phyloP scores from a whole-genome alignment of 2,329 filamentous ascomycete genomes.

The Lachnellula hyalina region DNA sequence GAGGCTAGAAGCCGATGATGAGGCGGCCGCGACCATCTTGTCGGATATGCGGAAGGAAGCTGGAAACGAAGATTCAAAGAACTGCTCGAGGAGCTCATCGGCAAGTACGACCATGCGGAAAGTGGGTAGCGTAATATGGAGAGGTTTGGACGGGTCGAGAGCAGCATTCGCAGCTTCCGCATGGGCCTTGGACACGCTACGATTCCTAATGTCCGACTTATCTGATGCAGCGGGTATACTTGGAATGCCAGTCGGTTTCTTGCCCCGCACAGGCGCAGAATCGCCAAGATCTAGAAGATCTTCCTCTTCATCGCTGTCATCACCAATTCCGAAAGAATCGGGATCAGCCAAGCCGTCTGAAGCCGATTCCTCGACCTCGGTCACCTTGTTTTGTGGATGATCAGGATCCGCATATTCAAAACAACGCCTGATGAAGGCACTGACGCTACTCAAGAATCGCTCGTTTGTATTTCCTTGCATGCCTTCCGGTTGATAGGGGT shows the following conservation, averaged over 20 bases:
- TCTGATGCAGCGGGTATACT: slow-evolving; percentile 16
- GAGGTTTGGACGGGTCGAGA: slow-evolving; percentile 84
- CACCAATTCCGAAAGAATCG: slow-evolving; percentile 68
- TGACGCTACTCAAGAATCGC: slow-evolving; percentile 85
- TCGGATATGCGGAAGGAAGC: slow-evolving; percentile 87
- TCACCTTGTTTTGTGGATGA: slow-evolving; percentile 56
- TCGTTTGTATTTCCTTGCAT: slow-evolving; percentile 67
- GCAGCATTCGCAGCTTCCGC: slow-evolving; percentile 81
- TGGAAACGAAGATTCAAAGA: slow-evolving; percentile 95
- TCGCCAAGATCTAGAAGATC: slow-evolving; percentile 57
- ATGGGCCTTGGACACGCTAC: slow-evolving; percentile 55
- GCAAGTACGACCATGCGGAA: slow-evolving; percentile 98
- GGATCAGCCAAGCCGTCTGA: slow-evolving; percentile 32
- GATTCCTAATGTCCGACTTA: slow-evolving; percentile 11
- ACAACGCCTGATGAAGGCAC: slow-evolving; percentile 90
- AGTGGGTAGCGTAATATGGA: slow-evolving; percentile 93
- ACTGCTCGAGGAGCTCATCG: slow-evolving; percentile 91
- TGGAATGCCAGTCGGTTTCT: slow-evolving; percentile 24
- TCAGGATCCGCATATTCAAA: slow-evolving; percentile 98
- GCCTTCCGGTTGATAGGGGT: slow-evolving; percentile 29
- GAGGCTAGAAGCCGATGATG: slow-evolving; percentile 60
- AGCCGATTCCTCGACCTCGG: slow-evolving; percentile 29
- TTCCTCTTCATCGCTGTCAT: slow-evolving; percentile 57
- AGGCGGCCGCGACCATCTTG: slow-evolving; percentile 35
- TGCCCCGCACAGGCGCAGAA: slow-evolving; percentile 37